Percentiles rank a stretch among this genome's conserved stretches.
Evolutionary conservation across 345 rosid genomes (phyloP).

Genomic region (Lumnitzera littorea): DNA sequence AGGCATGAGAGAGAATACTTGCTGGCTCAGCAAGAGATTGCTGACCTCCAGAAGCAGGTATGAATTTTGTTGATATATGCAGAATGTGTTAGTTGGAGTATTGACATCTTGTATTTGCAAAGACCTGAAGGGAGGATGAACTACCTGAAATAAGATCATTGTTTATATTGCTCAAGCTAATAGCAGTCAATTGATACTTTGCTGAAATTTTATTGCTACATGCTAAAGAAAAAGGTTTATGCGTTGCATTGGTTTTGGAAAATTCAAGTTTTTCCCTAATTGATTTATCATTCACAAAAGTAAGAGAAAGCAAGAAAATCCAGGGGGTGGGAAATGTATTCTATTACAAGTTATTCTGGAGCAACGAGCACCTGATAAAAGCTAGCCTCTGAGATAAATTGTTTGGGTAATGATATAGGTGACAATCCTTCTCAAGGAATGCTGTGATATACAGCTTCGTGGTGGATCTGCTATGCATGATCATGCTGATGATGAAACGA

Average conservation of each 20-base stretch:
- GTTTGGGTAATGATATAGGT: slow-evolving; percentile 40
- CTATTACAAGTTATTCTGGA: not conserved
- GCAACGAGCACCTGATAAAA: not conserved
- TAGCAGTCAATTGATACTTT: too few relatives aligned
- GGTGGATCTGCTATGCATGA: slow-evolving; percentile 56
- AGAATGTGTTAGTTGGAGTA: too few relatives aligned
- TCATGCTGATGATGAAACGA: slow-evolving; percentile 29
- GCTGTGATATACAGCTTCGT: slow-evolving; percentile 86
- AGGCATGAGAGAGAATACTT: slow-evolving; percentile 64
- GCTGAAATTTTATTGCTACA: too few relatives aligned
- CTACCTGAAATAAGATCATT: too few relatives aligned
- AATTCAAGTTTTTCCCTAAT: too few relatives aligned
- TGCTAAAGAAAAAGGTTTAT: too few relatives aligned
- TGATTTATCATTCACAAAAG: too few relatives aligned
- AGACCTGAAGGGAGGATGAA: too few relatives aligned
- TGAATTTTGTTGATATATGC: not conserved
- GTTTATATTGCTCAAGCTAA: too few relatives aligned
- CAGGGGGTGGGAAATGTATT: not conserved
- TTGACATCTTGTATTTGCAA: too few relatives aligned
- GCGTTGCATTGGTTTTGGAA: too few relatives aligned
- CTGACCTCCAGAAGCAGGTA: slow-evolving; percentile 86
- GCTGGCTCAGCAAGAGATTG: slow-evolving; percentile 70
- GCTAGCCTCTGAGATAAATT: not conserved
- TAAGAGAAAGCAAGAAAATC: too few relatives aligned
- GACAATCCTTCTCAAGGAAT: slow-evolving; percentile 86